phyloP scores from a whole-genome alignment of 1,284 basidiomycete genomes.

The Melanopsichium pennsylvanicum region DNA sequence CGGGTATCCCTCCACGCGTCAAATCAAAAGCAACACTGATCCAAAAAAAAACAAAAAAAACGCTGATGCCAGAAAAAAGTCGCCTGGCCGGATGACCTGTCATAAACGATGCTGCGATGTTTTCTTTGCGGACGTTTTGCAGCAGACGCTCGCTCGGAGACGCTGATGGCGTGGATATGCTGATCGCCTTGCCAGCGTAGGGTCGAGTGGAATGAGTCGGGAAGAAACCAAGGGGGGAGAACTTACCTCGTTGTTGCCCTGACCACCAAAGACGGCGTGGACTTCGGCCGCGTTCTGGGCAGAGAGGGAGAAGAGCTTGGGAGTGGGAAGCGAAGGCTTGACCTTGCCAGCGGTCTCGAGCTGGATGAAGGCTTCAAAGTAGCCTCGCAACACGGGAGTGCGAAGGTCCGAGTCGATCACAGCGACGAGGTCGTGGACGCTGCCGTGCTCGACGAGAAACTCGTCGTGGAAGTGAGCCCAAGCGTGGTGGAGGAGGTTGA shows the following conservation, averaged over 20 bases:
- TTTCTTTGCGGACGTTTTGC: no score
- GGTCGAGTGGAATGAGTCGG: no score
- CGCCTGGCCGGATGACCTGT: constrained; percentile 2
- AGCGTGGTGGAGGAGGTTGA: constrained; percentile 73
- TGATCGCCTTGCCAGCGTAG: no score
- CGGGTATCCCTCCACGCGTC: constrained; percentile 29
- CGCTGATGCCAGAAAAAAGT: constrained; percentile 4
- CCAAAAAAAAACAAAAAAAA: constrained; percentile 5
- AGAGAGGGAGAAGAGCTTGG: constrained; percentile 77
- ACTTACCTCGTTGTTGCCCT: constrained; percentile 87
- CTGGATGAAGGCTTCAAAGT: constrained; percentile 78
- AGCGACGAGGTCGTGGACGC: constrained; percentile 82
- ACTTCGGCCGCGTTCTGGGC: constrained; percentile 77
- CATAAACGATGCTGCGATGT: not conserved
- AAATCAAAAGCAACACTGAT: not conserved
- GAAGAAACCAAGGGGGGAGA: not conserved
- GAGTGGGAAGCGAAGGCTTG: constrained; percentile 72
- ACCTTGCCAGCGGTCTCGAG: constrained; percentile 74
- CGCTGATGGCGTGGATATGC: no score
- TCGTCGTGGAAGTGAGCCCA: constrained; percentile 51
- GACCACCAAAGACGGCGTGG: constrained; percentile 96
- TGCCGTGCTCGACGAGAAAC: constrained; percentile 64
- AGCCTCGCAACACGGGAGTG: constrained; percentile 79
- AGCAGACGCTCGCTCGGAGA: no score
- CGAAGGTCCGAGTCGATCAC: constrained; percentile 79